Evolutionary conservation across 192 early-diverging fungal species (phyloP), one percentile per base, ranked within the genome.

Genomic region (Lobosporangium transversale): DNA sequence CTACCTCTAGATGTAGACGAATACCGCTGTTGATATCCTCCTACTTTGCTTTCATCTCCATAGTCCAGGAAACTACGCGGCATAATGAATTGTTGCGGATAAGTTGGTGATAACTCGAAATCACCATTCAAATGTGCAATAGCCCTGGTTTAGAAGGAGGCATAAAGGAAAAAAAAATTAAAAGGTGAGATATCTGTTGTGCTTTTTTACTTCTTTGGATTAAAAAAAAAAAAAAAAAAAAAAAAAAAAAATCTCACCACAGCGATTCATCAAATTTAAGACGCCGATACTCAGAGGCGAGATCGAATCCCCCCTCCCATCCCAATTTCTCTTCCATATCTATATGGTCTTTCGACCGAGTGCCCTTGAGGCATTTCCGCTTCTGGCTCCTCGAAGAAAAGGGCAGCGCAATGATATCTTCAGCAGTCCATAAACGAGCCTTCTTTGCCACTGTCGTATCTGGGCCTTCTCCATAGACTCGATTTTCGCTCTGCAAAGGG

Each of bases 21-120:
- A n/a, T n/a, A n/a, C n/a, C n/a, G n/a, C n/a, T n/a, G n/a, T n/a
- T n/a, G n/a, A n/a, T n/a, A n/a, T n/a, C n/a, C n/a, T n/a, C n/a
- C n/a, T n/a, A n/a, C n/a, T n/a, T n/a, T 42, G 20, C 8, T 8
- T 17, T 4, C n/a, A 35, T 14, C n/a, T 17, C 36, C 26, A 42
- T 20, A 27, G 17, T 31, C 52, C 17, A 82, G 53, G 37, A 82
- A 62, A 17, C 30, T 26, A 0, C 40, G 29, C 2, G 81, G 81
- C 64, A 82, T 63, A 27, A 82, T 79, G 36, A 79, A 79, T 32
- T 54, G 53, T 54, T 70, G 55, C 10, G 81, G 76, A 52, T 82
- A 82, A 3, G 81, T 82, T 43, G 76, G 70, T 2, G 81, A 82
- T 7, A 82, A 33, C 1, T 64, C 49, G 48, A 76, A 82, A 31